phyloP scores from a whole-genome alignment of 1,284 basidiomycete species.

The Chalciporus piperatoides region DNA sequence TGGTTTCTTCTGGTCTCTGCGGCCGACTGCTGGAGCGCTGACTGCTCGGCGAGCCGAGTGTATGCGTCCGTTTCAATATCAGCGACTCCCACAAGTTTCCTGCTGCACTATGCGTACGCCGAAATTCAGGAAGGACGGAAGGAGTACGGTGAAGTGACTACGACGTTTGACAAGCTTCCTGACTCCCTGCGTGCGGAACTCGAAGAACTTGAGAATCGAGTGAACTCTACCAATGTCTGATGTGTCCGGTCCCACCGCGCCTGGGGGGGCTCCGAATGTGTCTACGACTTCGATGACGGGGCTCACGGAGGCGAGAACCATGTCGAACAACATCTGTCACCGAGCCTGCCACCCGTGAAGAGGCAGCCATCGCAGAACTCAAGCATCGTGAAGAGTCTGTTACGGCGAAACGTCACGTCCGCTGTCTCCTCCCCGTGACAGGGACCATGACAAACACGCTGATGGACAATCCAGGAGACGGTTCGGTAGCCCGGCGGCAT shows the following conservation, averaged over 20 bases:
- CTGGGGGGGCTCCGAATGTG: slow-evolving; percentile 27
- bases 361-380: slow-evolving; percentile 33
- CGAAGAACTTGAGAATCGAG: slow-evolving; percentile 57
- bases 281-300: slow-evolving; percentile 15
- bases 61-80: no score
- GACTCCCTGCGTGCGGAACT: slow-evolving; percentile 68
- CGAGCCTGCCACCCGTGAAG: slow-evolving; percentile 19
- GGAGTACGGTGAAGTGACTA: slow-evolving; percentile 64
- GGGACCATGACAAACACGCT: slow-evolving; percentile 46
- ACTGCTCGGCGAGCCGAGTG: no score
- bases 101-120: slow-evolving; percentile 87
- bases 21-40: no score
- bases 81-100: slow-evolving; percentile 83
- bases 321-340: slow-evolving; percentile 33
- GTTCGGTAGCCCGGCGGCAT: slow-evolving; percentile 41
- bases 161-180: slow-evolving; percentile 70
- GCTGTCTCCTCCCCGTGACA: slow-evolving; percentile 48
- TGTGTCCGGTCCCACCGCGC: slow-evolving; percentile 25
- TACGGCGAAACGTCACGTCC: slow-evolving; percentile 51
- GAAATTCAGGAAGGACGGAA: slow-evolving; percentile 77
- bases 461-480: slow-evolving; percentile 45
- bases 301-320: slow-evolving; percentile 24
- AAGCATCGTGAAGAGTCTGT: slow-evolving; percentile 43
- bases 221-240: slow-evolving; percentile 44
- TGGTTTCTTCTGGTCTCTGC: no score